phyloP scores from a whole-genome alignment of 139 green algal genomes.

The Coelastrella sp. region DNA sequence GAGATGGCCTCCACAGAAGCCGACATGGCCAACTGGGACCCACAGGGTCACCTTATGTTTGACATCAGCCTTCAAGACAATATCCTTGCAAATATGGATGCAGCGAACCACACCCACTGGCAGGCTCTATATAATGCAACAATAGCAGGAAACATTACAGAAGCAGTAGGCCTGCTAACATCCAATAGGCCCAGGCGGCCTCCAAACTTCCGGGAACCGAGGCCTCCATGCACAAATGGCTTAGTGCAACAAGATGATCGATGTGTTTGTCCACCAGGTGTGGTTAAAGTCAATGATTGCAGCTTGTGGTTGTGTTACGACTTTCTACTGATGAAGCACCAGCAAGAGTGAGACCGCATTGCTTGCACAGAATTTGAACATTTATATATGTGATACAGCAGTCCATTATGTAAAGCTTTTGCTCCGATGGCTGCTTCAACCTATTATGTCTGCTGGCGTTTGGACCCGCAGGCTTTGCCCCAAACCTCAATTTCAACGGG shows the following conservation, averaged over 20 bases:
- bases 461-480: background rate
- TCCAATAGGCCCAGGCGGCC: background rate
- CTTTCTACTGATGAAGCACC: too few relatives aligned
- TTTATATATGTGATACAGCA: too few relatives aligned
- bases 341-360: too few relatives aligned
- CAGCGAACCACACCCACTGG: background rate
- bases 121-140: background rate
- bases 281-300: background rate
- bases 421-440: background rate
- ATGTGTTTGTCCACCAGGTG: background rate
- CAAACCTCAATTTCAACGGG: background rate
- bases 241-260: background rate
- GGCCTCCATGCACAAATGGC: background rate
- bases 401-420: too few relatives aligned
- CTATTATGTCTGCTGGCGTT: background rate
- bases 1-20: background rate
- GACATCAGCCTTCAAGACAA: background rate
- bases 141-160: background rate
- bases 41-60: background rate
- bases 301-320: too few relatives aligned
- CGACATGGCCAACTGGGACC: background rate
- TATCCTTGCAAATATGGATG: background rate
- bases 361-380: too few relatives aligned
- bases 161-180: background rate
- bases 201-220: background rate